These are phyloP conservation scores for Chaetoscypha palmicola DNA, from an alignment of 2,329 filamentous ascomycete species.

Conservation along the genomic window DNA sequence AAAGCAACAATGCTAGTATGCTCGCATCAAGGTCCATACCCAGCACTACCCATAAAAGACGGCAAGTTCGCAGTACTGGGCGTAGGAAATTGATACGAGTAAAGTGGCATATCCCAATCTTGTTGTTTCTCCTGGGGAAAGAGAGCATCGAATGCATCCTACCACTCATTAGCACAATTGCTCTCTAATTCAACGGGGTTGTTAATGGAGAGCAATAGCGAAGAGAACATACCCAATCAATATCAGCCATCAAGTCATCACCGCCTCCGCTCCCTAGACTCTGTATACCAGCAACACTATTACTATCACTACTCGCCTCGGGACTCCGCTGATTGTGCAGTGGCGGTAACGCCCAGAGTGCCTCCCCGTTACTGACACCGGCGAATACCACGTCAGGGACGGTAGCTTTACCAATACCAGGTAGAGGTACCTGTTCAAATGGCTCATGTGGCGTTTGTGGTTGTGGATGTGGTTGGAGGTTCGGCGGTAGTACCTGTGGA, in stretches of 20 bases:
- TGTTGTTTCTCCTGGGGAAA: constrained; percentile 25
- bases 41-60: constrained; percentile 1
- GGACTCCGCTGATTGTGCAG: constrained; percentile 36
- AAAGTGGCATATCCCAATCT: constrained; percentile 9
- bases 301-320: constrained; percentile 38
- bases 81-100: constrained; percentile 4
- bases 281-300: constrained; percentile 26
- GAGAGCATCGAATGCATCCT: constrained; percentile 29
- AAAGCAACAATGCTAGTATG: too few species aligned
- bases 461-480: background rate
- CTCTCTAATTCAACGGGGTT: too few species aligned
- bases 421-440: constrained; percentile 1
- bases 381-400: constrained; percentile 34
- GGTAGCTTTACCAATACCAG: constrained; percentile 8
- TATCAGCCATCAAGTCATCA: constrained; percentile 42
- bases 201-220: background rate
- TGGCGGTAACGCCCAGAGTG: constrained; percentile 40
- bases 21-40: too few species aligned
- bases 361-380: constrained; percentile 42
- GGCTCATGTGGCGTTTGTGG: background rate
- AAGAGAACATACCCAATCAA: constrained; percentile 55
- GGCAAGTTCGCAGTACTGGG: background rate
- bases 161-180: too few species aligned
- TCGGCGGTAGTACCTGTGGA: too few species aligned
- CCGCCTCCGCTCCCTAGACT: background rate